phyloP scores from a whole-genome alignment of 805 yeast genomes.

The Candida hispaniensis region DNA sequence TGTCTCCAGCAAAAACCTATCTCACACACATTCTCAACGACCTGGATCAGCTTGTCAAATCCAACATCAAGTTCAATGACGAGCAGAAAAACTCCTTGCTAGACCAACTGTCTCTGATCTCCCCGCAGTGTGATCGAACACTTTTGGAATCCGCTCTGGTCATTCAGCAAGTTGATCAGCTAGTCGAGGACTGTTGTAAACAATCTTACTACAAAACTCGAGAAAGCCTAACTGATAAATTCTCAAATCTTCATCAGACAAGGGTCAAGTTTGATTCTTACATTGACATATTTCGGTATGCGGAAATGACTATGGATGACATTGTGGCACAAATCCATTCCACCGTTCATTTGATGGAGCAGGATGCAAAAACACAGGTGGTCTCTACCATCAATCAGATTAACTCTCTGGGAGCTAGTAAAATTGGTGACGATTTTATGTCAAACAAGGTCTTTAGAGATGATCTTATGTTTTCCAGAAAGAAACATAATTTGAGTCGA shows the following conservation, averaged over 20 bases:
- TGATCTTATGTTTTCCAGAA: conserved; percentile 74
- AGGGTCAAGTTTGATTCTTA: conserved; percentile 4
- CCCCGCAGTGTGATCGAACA: conserved; percentile 52
- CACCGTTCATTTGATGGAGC: conserved; percentile 56
- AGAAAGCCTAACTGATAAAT: conserved; percentile 39
- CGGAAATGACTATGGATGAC: conserved; percentile 53
- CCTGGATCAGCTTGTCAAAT: conserved; percentile 44
- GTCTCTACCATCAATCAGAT: conserved; percentile 50
- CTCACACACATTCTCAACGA: conserved; percentile 60
- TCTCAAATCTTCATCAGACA: conserved; percentile 32
- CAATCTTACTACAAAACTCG: conserved; percentile 53
- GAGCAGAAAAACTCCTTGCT: conserved; percentile 40
- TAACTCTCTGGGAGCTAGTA: conserved; percentile 47
- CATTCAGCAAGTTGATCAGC: conserved; percentile 46
- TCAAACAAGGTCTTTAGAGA: conserved; percentile 39
- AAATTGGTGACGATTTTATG: conserved; percentile 50
- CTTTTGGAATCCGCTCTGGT: conserved; percentile 43
- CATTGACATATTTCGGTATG: conserved; percentile 55
- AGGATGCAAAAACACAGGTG: conserved; percentile 53
- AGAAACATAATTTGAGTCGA: conserved; percentile 50
- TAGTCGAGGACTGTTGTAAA: conserved; percentile 51
- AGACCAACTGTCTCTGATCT: conserved; percentile 43
- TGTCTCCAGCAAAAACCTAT: conserved; percentile 89
- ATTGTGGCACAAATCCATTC: conserved; percentile 57
- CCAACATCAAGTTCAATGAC: conserved; percentile 48